Conservation (phyloP, 1,284 basidiomycete species). For the Irpex sp. region DNA sequence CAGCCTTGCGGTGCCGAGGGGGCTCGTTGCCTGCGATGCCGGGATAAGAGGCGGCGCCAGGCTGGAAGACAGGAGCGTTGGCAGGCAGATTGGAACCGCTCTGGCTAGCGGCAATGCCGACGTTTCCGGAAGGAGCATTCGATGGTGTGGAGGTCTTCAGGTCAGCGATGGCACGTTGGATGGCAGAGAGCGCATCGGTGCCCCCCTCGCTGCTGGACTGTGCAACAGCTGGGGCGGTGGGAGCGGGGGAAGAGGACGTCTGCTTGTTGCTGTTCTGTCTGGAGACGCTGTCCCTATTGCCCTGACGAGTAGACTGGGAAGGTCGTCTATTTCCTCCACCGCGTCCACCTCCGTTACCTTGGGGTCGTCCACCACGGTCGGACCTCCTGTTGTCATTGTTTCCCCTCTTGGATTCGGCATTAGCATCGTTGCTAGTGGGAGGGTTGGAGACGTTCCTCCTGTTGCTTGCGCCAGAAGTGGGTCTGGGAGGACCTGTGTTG, state of each 20-base stretch:
- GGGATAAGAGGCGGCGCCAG: slow-evolving; percentile 56
- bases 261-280: slow-evolving; percentile 29
- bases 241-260: slow-evolving; percentile 40
- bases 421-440: slow-evolving; percentile 51
- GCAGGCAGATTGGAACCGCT: slow-evolving; percentile 48
- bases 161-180: slow-evolving; percentile 81
- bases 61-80: slow-evolving; percentile 71
- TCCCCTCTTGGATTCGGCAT: slow-evolving; percentile 65
- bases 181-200: slow-evolving; percentile 65
- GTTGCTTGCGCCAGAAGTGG: slow-evolving; percentile 60
- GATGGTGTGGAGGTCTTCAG: slow-evolving; percentile 68
- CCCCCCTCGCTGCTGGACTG: slow-evolving; percentile 49
- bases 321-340: slow-evolving; percentile 43
- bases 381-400: slow-evolving; percentile 34
- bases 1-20: slow-evolving; percentile 74
- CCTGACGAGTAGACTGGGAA: slow-evolving; percentile 43
- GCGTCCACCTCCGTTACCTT: slow-evolving; percentile 38
- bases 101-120: slow-evolving; percentile 42
- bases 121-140: slow-evolving; percentile 35
- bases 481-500: slow-evolving; percentile 43
- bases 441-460: slow-evolving; percentile 45
- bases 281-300: slow-evolving; percentile 29
- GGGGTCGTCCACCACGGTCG: slow-evolving; percentile 34
- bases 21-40: slow-evolving; percentile 44
- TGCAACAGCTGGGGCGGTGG: slow-evolving; percentile 41